A percentile compares a stretch with the other conserved stretches of the same genome.
Evolutionary conservation across 805 yeast genomes (phyloP).

Genomic region (Blastobotrys peoriensis): DNA sequence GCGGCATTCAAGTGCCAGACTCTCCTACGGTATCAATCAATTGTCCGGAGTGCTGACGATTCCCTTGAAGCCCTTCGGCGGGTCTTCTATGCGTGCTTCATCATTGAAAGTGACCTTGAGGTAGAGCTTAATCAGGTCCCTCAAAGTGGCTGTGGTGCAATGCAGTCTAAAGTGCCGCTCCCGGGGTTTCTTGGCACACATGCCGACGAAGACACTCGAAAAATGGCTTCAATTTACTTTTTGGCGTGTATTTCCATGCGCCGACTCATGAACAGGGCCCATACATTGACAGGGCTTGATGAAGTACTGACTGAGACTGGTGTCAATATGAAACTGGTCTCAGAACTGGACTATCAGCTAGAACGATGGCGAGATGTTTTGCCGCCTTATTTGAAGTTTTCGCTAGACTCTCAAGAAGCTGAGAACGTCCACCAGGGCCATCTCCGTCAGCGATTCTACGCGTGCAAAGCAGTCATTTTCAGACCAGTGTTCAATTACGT

Average conservation of each 20-base stretch:
- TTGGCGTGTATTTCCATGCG: slow-evolving; percentile 18
- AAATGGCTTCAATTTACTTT: slow-evolving; percentile 14
- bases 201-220: slow-evolving; percentile 7
- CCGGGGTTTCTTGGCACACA: slow-evolving; percentile 12
- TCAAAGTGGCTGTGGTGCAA: slow-evolving; percentile 13
- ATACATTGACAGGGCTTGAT: slow-evolving; percentile 11
- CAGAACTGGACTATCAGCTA: slow-evolving; percentile 14
- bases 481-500: slow-evolving; percentile 15
- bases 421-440: slow-evolving; percentile 14
- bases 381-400: slow-evolving; percentile 11
- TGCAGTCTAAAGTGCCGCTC: slow-evolving; percentile 12
- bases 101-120: slow-evolving; percentile 13
- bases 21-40: slow-evolving; percentile 6
- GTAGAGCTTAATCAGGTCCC: slow-evolving; percentile 15
- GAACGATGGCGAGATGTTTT: slow-evolving; percentile 17
- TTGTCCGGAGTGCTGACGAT: slow-evolving; percentile 2
- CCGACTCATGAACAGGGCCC: slow-evolving; percentile 17
- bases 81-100: slow-evolving; percentile 13
- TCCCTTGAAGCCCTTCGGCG: slow-evolving; percentile 8
- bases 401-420: slow-evolving; percentile 6
- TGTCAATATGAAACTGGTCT: slow-evolving; percentile 9
- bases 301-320: slow-evolving; percentile 6
- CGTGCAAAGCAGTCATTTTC: slow-evolving; percentile 16
- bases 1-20: slow-evolving; percentile 11
- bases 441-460: slow-evolving; percentile 17